Evolutionary conservation across 495 filamentous ascomycete genomes (phyloP).

Genomic region (Neurospora pannonica): DNA sequence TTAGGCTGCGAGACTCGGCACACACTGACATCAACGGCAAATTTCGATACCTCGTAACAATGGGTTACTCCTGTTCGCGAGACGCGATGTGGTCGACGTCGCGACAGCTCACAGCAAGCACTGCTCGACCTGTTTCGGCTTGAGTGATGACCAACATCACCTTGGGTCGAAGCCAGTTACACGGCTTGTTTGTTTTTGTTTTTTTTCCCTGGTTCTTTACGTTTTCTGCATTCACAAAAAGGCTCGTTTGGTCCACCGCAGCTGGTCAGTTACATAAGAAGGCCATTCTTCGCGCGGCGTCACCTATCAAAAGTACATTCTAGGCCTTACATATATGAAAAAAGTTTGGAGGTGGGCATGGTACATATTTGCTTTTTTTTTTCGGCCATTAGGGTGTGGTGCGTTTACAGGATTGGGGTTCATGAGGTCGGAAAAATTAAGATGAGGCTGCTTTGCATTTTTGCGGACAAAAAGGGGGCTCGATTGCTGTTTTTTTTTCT

Average conservation of each 20-base stretch:
- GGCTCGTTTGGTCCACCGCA: conserved; percentile 3
- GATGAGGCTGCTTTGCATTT: conserved; percentile 4
- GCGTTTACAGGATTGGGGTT: conserved; percentile 8
- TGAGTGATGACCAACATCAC: neutral
- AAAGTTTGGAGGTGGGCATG: conserved; percentile 16
- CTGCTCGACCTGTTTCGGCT: neutral
- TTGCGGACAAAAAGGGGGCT: conserved; percentile 13
- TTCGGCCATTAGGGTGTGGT: neutral
- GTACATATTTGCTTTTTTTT: conserved; percentile 20
- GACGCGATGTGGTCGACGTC: neutral
- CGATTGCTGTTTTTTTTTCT: conserved; percentile 5
- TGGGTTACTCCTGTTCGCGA: neutral
- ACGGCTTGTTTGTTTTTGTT: neutral
- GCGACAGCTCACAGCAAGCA: neutral
- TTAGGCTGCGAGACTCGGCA: neutral
- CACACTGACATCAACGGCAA: neutral
- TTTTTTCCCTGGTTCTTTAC: neutral
- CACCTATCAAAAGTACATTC: neutral
- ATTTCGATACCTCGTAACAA: neutral
- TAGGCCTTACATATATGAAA: conserved; percentile 4
- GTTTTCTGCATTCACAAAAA: conserved; percentile 4
- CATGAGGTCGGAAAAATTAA: conserved; percentile 18
- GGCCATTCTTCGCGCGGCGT: neutral
- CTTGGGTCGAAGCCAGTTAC: neutral
- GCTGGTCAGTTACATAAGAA: neutral